Evolutionary conservation across 352 stramenopile species (phyloP), one percentile per base, ranked within the genome.

Genomic region (Globisporangium lucens): DNA sequence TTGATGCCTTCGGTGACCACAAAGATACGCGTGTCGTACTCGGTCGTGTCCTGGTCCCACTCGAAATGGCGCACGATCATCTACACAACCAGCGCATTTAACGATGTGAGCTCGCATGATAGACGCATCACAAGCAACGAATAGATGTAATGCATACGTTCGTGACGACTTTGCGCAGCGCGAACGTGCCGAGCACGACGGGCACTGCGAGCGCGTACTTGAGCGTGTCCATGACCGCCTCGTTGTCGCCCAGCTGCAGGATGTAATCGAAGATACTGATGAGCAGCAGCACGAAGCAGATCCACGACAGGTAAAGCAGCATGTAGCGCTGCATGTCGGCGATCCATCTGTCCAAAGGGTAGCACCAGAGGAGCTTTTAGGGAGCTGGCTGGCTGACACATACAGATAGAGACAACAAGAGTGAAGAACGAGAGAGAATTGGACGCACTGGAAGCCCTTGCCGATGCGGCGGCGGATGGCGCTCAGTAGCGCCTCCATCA

Each of bases 11-110:
- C 85, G 0, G 85, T 93, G 56, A 95, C 80, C 13, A 95, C 80
- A 59, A 93, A 89, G 67, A 92, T 89, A 24, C 87, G 85, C n/a
- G 80, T 78, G 56, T 90, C 80, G 67, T 89, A 88, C 69, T 91
- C 80, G 43, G 75, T 75, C 15, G 76, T 77, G 29, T 73, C 73
- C n/a, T 76, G 79, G 65, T 94, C 85, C 87, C 85, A 95, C 63
- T 88, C 76, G 63, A 92, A 87, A 61, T 89, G 81, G 10, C 87
- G 85, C 24, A 95, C 75, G 61, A 89, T 77, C 38, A 89, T 73
- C 87, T 94, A 51, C 56, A 63, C 1, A 65, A 56, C 7, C 12
- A 33, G n/a, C 22, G n/a, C 22, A 4, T 61, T 41, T 66, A n/a
- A 56, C 61, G 2, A 60, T 47, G 15, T 9, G n/a, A 60, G 2